Conservation (phyloP, 148 eudicot species). For the Chenopodium suecicum region DNA sequence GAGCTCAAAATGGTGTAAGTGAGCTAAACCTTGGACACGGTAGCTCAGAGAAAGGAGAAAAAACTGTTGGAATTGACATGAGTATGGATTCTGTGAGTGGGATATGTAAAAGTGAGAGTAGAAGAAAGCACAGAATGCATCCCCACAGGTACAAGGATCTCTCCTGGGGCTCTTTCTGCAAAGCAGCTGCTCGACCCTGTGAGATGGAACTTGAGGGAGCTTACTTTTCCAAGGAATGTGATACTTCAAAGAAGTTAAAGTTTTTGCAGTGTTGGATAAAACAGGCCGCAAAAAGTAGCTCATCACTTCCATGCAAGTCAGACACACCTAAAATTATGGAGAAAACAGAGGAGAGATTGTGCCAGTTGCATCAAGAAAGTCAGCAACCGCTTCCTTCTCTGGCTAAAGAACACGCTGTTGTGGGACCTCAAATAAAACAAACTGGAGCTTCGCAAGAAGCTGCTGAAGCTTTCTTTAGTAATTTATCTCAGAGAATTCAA, state of each 20-base stretch:
- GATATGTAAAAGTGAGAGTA: constrained; percentile 38
- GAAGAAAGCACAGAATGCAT: constrained; percentile 48
- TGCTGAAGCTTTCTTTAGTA: constrained; percentile 60
- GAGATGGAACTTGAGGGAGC: constrained; percentile 68
- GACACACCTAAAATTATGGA: constrained; percentile 28
- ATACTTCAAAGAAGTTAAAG: constrained; percentile 71
- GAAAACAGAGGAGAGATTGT: constrained; percentile 30
- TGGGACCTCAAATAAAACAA: constrained; percentile 32
- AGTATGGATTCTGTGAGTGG: constrained; percentile 26
- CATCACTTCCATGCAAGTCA: constrained; percentile 13
- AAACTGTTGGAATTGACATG: constrained; percentile 19
- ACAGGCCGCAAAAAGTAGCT: constrained; percentile 44
- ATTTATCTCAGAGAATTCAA: constrained; percentile 61
- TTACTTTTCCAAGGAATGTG: constrained; percentile 42
- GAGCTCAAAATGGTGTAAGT: constrained; percentile 22
- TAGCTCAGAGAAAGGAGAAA: constrained; percentile 15
- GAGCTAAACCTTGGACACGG: constrained; percentile 17
- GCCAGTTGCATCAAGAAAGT: constrained; percentile 30
- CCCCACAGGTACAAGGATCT: constrained; percentile 40
- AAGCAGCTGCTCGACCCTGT: constrained; percentile 52
- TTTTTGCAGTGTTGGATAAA: constrained; percentile 92
- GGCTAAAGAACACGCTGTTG: constrained; percentile 16
- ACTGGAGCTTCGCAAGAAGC: constrained; percentile 36
- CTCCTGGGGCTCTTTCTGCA: constrained; percentile 68
- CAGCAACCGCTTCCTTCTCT: constrained; percentile 37